phyloP scores from a whole-genome alignment of 805 yeast genomes.

The Nakazawaea siamensis region DNA sequence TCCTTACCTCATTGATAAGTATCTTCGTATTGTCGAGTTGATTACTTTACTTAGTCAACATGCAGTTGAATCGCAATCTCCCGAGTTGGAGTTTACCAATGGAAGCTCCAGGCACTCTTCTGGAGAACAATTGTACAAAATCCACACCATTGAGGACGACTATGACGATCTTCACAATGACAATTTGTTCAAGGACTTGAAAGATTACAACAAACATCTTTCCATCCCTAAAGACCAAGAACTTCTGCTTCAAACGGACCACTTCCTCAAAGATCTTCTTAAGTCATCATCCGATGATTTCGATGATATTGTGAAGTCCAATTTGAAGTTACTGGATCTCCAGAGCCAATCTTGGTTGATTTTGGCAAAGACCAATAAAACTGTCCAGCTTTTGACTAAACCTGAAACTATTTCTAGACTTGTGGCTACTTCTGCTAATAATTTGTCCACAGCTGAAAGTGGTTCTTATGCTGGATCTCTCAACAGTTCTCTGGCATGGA shows the following conservation, averaged over 20 bases:
- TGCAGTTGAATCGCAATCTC: constrained; percentile 13
- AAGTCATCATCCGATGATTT: constrained; percentile 11
- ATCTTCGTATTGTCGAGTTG: constrained; percentile 50
- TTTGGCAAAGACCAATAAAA: constrained; percentile 21
- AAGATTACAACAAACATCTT: constrained; percentile 11
- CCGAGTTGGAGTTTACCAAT: constrained; percentile 12
- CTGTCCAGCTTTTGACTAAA: constrained; percentile 11
- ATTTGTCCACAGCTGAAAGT: neutral
- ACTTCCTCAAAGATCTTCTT: constrained; percentile 40
- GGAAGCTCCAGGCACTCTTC: constrained; percentile 14
- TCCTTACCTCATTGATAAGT: constrained; percentile 63
- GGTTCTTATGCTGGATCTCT: no score
- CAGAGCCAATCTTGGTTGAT: constrained; percentile 31
- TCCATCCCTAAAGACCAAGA: constrained; percentile 30
- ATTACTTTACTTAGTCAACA: constrained; percentile 31
- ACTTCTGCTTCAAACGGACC: constrained; percentile 52
- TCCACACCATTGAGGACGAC: constrained; percentile 13
- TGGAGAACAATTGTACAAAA: constrained; percentile 7
- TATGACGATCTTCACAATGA: constrained; percentile 6
- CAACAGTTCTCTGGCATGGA: constrained; percentile 11
- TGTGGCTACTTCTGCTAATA: neutral
- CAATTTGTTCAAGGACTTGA: neutral
- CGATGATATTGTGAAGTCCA: constrained; percentile 31
- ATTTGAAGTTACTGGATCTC: constrained; percentile 32
- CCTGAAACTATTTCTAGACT: neutral